phyloP scores from a whole-genome alignment of 306 rosid species.

The Prunus davidiana region DNA sequence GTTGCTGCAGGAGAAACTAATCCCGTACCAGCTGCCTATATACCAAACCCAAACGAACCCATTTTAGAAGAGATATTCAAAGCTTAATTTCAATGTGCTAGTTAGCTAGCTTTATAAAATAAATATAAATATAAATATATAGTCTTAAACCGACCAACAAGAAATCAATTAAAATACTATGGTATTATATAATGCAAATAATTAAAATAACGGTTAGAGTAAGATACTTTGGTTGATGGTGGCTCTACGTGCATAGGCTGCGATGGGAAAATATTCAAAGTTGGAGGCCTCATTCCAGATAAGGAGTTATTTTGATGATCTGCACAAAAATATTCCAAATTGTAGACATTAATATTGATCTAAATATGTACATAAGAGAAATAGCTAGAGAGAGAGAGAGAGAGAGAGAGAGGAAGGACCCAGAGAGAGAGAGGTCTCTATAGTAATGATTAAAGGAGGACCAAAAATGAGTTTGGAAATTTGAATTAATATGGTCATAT shows the following conservation, averaged over 20 bases:
- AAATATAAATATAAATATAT: background rate
- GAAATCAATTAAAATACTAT: background rate
- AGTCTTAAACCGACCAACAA: background rate
- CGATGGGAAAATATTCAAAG: constrained; percentile 95
- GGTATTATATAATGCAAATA: background rate
- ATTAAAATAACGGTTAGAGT: constrained; percentile 3
- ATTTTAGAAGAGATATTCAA: background rate
- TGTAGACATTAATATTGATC: too few relatives aligned
- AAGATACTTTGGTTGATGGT: constrained; percentile 58
- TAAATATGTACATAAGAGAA: too few relatives aligned
- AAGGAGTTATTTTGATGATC: constrained; percentile 5
- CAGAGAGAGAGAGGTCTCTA: background rate
- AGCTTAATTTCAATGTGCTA: background rate
- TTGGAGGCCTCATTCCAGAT: constrained; percentile 83
- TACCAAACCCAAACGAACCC: constrained; percentile 4
- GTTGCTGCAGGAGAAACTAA: constrained; percentile 42
- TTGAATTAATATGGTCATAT: background rate
- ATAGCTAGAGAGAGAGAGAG: too few relatives aligned
- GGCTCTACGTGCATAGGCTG: constrained; percentile 91
- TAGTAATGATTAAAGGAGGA: constrained; percentile 27
- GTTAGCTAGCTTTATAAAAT: background rate
- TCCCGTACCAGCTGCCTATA: constrained; percentile 18
- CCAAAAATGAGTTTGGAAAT: background rate
- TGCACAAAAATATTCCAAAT: background rate
- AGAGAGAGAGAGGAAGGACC: constrained; percentile 10